Conservation (phyloP, 306 rosid species). For the Mimosa pudica region DNA sequence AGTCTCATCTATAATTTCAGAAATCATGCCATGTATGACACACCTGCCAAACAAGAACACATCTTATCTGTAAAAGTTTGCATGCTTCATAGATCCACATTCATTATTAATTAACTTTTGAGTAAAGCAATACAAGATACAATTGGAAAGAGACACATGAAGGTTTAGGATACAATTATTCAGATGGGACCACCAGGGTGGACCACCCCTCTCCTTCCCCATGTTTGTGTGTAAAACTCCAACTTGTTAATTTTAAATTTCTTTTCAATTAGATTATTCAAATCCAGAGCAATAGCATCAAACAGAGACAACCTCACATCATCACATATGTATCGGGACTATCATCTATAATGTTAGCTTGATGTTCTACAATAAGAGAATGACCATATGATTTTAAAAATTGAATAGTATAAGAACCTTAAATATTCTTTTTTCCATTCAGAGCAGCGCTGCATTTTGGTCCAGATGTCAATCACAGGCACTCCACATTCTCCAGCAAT, state of each 20-base stretch:
- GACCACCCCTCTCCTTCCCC: not conserved
- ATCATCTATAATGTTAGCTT: slow-evolving; percentile 4
- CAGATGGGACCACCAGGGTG: not conserved
- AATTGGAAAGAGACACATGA: not conserved
- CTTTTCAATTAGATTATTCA: not conserved
- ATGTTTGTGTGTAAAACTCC: not conserved
- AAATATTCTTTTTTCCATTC: slow-evolving; percentile 56
- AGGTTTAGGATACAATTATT: not conserved
- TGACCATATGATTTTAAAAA: not conserved
- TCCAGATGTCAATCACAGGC: slow-evolving; percentile 74
- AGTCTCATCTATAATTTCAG: not conserved
- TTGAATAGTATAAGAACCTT: slow-evolving; percentile 41
- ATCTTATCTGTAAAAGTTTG: not conserved
- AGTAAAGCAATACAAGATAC: not conserved
- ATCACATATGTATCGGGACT: not conserved
- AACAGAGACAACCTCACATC: not conserved
- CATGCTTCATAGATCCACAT: not conserved
- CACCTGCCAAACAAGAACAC: not conserved
- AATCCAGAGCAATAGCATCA: slow-evolving; percentile 10
- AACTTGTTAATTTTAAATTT: not conserved
- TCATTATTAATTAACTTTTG: not conserved
- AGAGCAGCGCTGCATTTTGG: slow-evolving; percentile 73
- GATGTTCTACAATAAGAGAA: not conserved
- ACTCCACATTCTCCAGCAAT: slow-evolving; percentile 62
- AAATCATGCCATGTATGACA: not conserved